Conservation (phyloP, 2,329 filamentous ascomycete genomes). For the Cercospora nicotianae region DNA sequence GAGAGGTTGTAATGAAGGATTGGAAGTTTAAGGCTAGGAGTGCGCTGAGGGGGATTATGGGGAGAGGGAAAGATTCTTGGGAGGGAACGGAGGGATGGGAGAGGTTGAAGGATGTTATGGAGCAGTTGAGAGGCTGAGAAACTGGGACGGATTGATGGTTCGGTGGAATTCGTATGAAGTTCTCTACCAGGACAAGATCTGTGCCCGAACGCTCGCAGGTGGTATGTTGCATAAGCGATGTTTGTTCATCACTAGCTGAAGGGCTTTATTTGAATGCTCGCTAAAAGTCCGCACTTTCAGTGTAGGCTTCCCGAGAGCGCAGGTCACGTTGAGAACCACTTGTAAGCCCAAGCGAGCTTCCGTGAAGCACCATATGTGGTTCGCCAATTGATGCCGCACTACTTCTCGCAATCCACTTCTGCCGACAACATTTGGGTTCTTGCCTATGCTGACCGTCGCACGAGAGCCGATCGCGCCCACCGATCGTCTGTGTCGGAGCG, state of each 20-base stretch:
- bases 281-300: background rate
- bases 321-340: background rate
- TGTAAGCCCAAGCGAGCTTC: background rate
- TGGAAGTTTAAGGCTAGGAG: constrained; percentile 90
- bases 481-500: background rate
- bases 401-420: background rate
- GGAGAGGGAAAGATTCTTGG: constrained; percentile 78
- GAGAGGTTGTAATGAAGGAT: constrained; percentile 67
- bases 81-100: constrained; percentile 72
- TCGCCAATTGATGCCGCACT: background rate
- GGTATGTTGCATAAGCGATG: background rate
- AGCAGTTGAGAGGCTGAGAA: constrained; percentile 42
- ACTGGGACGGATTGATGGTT: background rate
- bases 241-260: background rate
- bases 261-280: background rate
- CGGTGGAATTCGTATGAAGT: background rate
- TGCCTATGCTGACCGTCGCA: background rate
- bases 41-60: constrained; percentile 79
- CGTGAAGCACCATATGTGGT: background rate
- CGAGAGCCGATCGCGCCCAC: background rate
- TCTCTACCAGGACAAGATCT: background rate
- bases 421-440: background rate
- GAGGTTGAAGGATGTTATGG: constrained; percentile 53
- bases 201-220: background rate
- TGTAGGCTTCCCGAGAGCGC: background rate